These are phyloP conservation scores for Leccinum fibrillosum DNA, from an alignment of 768 basidiomycete genomes.

Conservation along the genomic window DNA sequence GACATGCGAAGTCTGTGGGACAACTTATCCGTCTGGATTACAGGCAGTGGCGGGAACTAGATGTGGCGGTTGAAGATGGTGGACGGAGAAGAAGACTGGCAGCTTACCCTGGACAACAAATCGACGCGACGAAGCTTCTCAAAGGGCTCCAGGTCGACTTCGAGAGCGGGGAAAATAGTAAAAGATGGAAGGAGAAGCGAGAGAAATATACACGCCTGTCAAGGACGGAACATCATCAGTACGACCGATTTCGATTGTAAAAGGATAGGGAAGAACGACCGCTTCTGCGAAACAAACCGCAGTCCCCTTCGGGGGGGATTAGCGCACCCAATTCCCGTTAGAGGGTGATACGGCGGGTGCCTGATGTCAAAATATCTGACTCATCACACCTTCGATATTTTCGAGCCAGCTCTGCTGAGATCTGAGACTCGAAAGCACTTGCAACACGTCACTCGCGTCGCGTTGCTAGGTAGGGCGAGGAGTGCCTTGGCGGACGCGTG, in stretches of 20 bases:
- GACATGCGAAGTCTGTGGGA: conserved; percentile 32
- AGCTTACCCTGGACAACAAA: conserved; percentile 24
- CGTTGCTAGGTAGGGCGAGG: not conserved
- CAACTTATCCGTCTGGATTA: conserved; percentile 18
- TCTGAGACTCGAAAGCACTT: not conserved
- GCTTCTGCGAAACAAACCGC: conserved; percentile 14
- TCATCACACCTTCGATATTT: conserved; percentile 7
- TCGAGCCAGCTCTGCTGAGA: conserved; percentile 1
- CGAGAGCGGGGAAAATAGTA: conserved; percentile 54
- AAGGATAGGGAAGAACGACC: conserved; percentile 12
- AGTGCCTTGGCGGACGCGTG: conserved; percentile 5
- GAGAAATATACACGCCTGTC: conserved; percentile 56
- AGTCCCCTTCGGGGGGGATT: not conserved
- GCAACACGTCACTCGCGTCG: not conserved
- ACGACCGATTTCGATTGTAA: conserved; percentile 11
- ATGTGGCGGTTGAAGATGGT: not conserved
- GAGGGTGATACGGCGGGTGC: conserved; percentile 14
- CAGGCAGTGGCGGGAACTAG: conserved; percentile 22
- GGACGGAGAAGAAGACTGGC: not conserved
- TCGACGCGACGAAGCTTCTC: conserved; percentile 51
- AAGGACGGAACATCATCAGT: conserved; percentile 14
- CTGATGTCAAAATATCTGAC: conserved; percentile 18
- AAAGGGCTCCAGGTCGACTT: conserved; percentile 60
- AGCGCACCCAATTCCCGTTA: conserved; percentile 1
- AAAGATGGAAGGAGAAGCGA: conserved; percentile 46